Base-by-base conservation (phyloP, 2,329 filamentous ascomycete genomes). In the Laburnicola sp. region DNA sequence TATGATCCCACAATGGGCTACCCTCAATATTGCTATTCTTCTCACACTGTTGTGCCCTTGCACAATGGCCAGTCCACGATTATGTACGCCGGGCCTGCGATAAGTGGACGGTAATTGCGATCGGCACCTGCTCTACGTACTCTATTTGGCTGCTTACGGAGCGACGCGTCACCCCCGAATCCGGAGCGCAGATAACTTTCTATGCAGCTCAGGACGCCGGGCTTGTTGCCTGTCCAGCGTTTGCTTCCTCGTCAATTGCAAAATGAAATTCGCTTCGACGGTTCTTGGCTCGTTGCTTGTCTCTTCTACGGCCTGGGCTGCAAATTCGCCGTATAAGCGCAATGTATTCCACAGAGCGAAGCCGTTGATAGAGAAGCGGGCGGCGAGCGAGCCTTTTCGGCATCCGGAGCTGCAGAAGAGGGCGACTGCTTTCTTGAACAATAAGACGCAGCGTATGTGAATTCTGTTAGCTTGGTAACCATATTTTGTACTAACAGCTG, bases 381-480 rank as follows among this genome's bases (percentile, higher is more conserved):
- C 58, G 3, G 52, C 61, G 3, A 61, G 58, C 30, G 51, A 68
- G 52, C 57, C 59, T 0, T 73, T 73, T 54, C 57, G 62, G 47
- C 52, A 71, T 37, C 63, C 67, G 2, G 63, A 66, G 42, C 59
- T 73, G 27, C 64, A 68, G 47, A 72, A 66, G 58, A 62, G 71
- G 16, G 70, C 70, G 1, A 58, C 63, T 9, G 61, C 60, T 25
- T 71, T 66, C 42, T 50, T 68, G 50, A 73, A 62, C 11, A 57
- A 68, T n/a, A 70, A 69, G 57, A 69, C 71, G 0, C 52, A 71
- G 49, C 46, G 69, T 71, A 45, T 38, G 63, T 53, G 22, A 26
- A 50, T 21, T 8, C 10, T n/a, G 8, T 26, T 25, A 7, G 1
- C n/a, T 30, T 7, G 10, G 10, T 16, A 11, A 26, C 26, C 10